phyloP scores from a whole-genome alignment of 352 stramenopile genomes.

The Globisporangium barbulae region DNA sequence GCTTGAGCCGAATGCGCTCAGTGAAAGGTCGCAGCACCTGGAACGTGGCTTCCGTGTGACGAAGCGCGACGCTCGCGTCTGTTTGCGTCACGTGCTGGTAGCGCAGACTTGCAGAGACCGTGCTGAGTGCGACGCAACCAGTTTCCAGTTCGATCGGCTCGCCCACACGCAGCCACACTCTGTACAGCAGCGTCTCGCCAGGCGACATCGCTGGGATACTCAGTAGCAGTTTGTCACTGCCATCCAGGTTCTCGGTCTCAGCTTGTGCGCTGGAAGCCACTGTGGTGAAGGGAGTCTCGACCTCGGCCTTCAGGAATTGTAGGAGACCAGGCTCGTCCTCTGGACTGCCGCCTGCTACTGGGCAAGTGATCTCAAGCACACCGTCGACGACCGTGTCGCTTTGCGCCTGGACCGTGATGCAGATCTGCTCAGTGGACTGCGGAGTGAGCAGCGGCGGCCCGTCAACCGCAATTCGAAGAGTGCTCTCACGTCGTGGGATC shows the following conservation, averaged over 20 bases:
- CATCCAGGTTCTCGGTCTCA: background rate
- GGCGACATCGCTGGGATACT: slow-evolving; percentile 22
- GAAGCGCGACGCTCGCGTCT: slow-evolving; percentile 22
- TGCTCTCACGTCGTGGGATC: slow-evolving; percentile 53
- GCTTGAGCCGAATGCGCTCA: slow-evolving; percentile 35
- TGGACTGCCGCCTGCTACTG: background rate
- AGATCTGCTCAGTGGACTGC: slow-evolving; percentile 35
- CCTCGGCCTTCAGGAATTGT: slow-evolving; percentile 12
- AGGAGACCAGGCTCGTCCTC: slow-evolving; percentile 5
- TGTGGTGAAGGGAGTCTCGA: slow-evolving; percentile 1
- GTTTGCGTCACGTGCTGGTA: slow-evolving; percentile 22
- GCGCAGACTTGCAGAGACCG: slow-evolving; percentile 24
- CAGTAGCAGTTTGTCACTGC: slow-evolving; percentile 19
- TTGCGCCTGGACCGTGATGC: slow-evolving; percentile 40
- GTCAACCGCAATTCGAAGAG: slow-evolving; percentile 39
- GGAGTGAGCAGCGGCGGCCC: slow-evolving; percentile 52
- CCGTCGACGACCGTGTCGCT: slow-evolving; percentile 45
- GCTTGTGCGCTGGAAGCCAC: background rate
- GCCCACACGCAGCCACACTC: slow-evolving; percentile 20
- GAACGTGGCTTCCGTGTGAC: slow-evolving; percentile 28
- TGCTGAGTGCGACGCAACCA: slow-evolving; percentile 5
- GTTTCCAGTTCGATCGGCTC: slow-evolving; percentile 10
- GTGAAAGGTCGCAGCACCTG: slow-evolving; percentile 29
- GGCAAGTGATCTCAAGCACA: slow-evolving; percentile 43
- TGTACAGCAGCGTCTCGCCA: slow-evolving; percentile 21